These are phyloP conservation scores for Ceratobasidium sp. DNA, from an alignment of 1,284 basidiomycete species.

Conservation along the genomic window DNA sequence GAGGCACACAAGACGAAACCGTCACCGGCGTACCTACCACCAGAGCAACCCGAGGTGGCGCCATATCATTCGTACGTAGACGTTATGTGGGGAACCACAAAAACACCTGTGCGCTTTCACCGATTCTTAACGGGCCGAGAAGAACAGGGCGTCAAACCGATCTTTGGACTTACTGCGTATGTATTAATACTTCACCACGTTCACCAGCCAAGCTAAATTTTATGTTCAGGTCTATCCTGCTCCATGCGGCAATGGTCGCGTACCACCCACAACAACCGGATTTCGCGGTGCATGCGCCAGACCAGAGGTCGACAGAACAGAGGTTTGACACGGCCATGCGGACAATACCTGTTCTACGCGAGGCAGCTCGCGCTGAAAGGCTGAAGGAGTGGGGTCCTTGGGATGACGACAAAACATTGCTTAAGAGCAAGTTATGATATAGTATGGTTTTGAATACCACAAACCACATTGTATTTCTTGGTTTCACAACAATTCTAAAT, in stretches of 20 bases:
- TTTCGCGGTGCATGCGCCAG: conserved; percentile 69
- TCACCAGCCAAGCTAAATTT: background rate
- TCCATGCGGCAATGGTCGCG: conserved; percentile 72
- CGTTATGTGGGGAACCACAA: conserved; percentile 58
- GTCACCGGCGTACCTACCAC: conserved; percentile 26
- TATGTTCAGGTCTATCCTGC: conserved; percentile 70
- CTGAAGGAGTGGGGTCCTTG: conserved; percentile 47
- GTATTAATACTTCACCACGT: conserved; percentile 51
- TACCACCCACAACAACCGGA: conserved; percentile 68
- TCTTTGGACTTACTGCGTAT: conserved; percentile 84
- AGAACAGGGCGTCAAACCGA: conserved; percentile 80
- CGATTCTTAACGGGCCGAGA: conserved; percentile 84
- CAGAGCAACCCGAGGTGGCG: conserved; percentile 37
- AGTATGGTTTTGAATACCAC: background rate
- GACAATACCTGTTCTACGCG: conserved; percentile 60
- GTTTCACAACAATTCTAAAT: background rate
- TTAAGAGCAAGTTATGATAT: conserved; percentile 40
- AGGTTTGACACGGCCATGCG: conserved; percentile 71
- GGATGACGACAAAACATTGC: conserved; percentile 21
- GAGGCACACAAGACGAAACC: conserved; percentile 25
- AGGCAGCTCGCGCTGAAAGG: conserved; percentile 65
- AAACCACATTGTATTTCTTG: conserved; percentile 8
- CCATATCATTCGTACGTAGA: conserved; percentile 74
- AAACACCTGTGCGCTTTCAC: conserved; percentile 68
- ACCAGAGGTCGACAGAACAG: conserved; percentile 63